Conservation (phyloP, 2,329 filamentous ascomycete species). For the Drechslerella coelobrocha region DNA sequence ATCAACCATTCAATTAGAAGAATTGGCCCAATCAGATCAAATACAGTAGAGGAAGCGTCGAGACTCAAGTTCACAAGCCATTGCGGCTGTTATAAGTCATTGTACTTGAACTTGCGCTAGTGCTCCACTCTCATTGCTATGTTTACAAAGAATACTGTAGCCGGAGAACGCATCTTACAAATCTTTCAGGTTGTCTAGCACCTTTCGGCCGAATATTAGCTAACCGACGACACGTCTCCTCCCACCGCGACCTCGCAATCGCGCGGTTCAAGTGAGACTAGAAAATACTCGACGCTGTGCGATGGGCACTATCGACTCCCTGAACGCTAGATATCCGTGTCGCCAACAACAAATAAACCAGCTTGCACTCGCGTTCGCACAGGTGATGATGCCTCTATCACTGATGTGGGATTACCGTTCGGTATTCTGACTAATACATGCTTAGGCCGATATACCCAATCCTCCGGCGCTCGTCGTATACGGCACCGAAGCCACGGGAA, state of each 20-base stretch:
- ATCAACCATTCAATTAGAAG: background rate
- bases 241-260: background rate
- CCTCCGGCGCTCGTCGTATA: constrained; percentile 79
- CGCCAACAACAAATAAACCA: constrained; percentile 62
- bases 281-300: background rate
- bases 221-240: background rate
- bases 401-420: background rate
- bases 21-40: background rate
- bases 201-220: background rate
- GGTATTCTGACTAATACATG: background rate
- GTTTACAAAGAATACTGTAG: too few relatives aligned
- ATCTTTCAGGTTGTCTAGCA: background rate
- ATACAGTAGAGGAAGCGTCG: background rate
- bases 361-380: constrained; percentile 60
- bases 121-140: too few relatives aligned
- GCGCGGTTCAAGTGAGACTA: background rate
- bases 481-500: constrained; percentile 85
- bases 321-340: constrained; percentile 59
- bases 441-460: constrained; percentile 70
- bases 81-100: too few relatives aligned
- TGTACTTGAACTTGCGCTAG: too few relatives aligned
- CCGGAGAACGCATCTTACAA: background rate
- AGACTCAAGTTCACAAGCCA: background rate
- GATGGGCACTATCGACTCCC: constrained; percentile 51
- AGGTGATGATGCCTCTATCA: constrained; percentile 35